Evolutionary conservation across 1,284 basidiomycete genomes (phyloP).

Genomic region (Moesziomyces aphidis): DNA sequence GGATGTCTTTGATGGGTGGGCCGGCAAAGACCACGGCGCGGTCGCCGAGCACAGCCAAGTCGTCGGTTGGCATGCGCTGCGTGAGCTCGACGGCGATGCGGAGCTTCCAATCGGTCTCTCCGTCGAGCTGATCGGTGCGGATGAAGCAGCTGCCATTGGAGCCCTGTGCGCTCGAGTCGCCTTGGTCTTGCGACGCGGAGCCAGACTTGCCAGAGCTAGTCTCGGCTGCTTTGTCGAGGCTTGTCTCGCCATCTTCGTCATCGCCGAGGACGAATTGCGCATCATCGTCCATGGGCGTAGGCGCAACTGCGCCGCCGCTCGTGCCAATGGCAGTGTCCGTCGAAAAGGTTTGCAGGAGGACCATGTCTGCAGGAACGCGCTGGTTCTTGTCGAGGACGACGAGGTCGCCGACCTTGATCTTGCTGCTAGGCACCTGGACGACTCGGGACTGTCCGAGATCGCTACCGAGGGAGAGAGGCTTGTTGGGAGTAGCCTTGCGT

Average conservation of each 20-base stretch:
- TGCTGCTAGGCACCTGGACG: constrained; percentile 77
- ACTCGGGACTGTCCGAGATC: constrained; percentile 37
- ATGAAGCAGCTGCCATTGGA: constrained; percentile 93
- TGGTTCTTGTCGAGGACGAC: constrained; percentile 96
- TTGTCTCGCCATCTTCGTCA: constrained; percentile 39
- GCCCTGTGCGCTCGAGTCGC: constrained; percentile 70
- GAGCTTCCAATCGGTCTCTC: constrained; percentile 99
- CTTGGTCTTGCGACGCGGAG: neutral
- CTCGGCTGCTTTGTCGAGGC: constrained; percentile 3
- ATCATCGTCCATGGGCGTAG: constrained; percentile 18
- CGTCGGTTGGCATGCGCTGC: constrained; percentile 78
- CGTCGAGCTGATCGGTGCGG: constrained; percentile 96
- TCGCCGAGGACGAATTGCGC: constrained; percentile 52
- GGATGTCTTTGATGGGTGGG: constrained; percentile 95
- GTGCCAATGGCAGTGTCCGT: constrained; percentile 49
- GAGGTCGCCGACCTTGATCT: constrained; percentile 90
- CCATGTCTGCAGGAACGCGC: constrained; percentile 93
- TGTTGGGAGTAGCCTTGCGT: constrained; percentile 28
- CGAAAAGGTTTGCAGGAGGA: constrained; percentile 81
- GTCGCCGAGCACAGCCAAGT: constrained; percentile 74
- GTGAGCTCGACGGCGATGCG: constrained; percentile 86
- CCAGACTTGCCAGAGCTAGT: neutral
- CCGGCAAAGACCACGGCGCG: constrained; percentile 75
- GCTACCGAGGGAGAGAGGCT: constrained; percentile 28
- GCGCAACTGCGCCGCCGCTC: constrained; percentile 10